Percentiles rank a stretch among this genome's conserved stretches.
These are phyloP conservation scores for Fusarium sublunatum DNA, from an alignment of 2,329 filamentous ascomycete genomes.

Conservation along the genomic window DNA sequence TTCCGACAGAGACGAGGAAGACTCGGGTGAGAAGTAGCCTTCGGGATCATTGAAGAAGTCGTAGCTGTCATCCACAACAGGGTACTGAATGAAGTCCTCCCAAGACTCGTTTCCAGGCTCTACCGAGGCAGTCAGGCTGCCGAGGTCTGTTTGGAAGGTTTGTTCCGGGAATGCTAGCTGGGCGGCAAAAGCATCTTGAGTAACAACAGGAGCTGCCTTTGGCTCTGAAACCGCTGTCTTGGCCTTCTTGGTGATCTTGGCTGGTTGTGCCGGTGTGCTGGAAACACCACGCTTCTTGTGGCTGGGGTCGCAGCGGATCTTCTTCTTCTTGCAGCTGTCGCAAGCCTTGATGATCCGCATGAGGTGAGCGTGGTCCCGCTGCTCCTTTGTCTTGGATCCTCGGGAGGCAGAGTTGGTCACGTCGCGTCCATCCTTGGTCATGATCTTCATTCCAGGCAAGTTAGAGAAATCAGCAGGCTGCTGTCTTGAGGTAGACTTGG, in stretches of 20 bases:
- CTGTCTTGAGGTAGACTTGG: constrained; percentile 48
- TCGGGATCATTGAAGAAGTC: constrained; percentile 60
- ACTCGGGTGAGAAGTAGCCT: constrained; percentile 56
- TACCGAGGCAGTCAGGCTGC: constrained; percentile 29
- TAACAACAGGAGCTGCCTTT: constrained; percentile 17
- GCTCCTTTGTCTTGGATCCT: constrained; percentile 74
- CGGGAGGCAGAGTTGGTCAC: constrained; percentile 71
- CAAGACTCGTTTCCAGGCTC: constrained; percentile 50
- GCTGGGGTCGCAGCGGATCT: constrained; percentile 71
- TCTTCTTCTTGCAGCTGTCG: constrained; percentile 70
- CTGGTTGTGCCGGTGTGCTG: constrained; percentile 46
- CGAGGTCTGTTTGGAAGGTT: constrained; percentile 41
- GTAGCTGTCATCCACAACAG: constrained; percentile 54
- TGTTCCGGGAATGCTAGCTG: constrained; percentile 33
- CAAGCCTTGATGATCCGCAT: constrained; percentile 77
- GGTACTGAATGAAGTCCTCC: constrained; percentile 61
- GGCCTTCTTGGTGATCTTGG: constrained; percentile 57
- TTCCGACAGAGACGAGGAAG: constrained; percentile 44
- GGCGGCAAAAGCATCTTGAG: constrained; percentile 18
- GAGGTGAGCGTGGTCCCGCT: constrained; percentile 73
- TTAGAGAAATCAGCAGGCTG: constrained; percentile 60
- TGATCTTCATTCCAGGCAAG: constrained; percentile 73
- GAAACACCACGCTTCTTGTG: constrained; percentile 62
- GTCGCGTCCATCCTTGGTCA: constrained; percentile 71
- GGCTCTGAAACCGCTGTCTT: constrained; percentile 44